A percentile compares a stretch with the other conserved stretches of the same genome.
phyloP scores from a whole-genome alignment of 257 asterid genomes.

The Penstemon barbatus region DNA sequence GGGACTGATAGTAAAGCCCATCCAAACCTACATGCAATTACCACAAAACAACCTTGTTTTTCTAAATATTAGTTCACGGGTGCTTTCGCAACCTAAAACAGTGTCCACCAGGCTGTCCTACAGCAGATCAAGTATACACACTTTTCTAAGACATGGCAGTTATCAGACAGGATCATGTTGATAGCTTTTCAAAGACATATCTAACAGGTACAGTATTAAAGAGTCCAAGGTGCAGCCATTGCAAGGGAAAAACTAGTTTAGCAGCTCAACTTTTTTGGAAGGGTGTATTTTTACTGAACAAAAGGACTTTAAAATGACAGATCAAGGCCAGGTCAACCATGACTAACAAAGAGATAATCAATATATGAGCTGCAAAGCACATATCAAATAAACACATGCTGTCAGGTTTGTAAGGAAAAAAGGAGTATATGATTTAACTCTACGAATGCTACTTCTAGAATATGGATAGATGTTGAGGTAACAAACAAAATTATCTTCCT shows the following conservation, averaged over 20 bases:
- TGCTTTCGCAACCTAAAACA: no score
- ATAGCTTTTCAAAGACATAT: neutral
- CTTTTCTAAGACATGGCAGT: neutral
- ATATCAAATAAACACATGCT: constrained; percentile 3
- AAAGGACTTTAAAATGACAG: neutral
- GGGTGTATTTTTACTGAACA: neutral
- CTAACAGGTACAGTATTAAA: neutral
- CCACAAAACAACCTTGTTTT: no score
- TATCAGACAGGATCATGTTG: neutral
- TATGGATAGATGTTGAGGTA: neutral
- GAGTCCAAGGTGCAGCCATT: neutral
- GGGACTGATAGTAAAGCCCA: no score
- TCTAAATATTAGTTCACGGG: no score
- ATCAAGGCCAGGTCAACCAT: constrained; percentile 2
- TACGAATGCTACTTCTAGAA: no score
- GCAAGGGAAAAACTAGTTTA: neutral
- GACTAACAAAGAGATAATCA: neutral
- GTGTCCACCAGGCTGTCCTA: no score
- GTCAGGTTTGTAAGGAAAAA: neutral
- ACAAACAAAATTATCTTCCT: constrained; percentile 13
- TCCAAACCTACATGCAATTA: no score
- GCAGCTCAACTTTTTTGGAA: constrained; percentile 1
- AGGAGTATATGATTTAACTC: no score
- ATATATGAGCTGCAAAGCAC: neutral
- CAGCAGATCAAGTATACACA: no score